These are phyloP conservation scores for Phytopythium cucurbitacearum DNA, from an alignment of 352 stramenopile species.

Conservation along the genomic window DNA sequence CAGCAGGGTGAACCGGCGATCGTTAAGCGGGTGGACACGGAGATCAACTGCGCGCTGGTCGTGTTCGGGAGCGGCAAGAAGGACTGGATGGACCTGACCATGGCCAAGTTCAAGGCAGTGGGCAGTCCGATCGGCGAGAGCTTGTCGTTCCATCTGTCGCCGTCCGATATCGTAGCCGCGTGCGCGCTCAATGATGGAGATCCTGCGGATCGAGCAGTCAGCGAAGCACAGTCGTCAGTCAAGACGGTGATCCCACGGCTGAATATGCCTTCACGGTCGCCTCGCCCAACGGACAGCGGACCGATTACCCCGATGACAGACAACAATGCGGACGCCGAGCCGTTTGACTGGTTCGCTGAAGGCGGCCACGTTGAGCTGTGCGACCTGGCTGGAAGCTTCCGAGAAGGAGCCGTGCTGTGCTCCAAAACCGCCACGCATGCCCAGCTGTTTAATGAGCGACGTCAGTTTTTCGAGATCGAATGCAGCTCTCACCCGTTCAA, in stretches of 20 bases:
- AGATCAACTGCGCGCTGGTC: conserved; percentile 54
- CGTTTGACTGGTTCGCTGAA: conserved; percentile 56
- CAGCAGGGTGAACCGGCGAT: conserved; percentile 18
- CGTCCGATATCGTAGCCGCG: no score
- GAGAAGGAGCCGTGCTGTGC: conserved; percentile 49
- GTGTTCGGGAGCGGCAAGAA: conserved; percentile 38
- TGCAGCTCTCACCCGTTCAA: conserved; percentile 36
- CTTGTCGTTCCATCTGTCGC: no score
- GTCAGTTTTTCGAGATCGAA: conserved; percentile 45
- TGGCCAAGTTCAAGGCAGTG: conserved; percentile 37
- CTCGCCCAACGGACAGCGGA: not conserved
- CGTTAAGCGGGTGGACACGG: conserved; percentile 44
- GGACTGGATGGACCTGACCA: conserved; percentile 49
- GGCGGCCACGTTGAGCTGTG: conserved; percentile 47
- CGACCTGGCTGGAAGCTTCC: conserved; percentile 21
- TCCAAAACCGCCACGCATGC: conserved; percentile 27
- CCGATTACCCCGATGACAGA: not conserved
- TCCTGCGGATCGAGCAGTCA: conserved; percentile 3
- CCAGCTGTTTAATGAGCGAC: conserved; percentile 49
- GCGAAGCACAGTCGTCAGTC: not conserved
- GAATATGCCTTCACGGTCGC: not conserved
- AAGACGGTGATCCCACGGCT: conserved; percentile 1
- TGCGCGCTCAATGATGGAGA: no score
- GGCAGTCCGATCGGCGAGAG: conserved; percentile 1
- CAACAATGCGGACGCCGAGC: conserved; percentile 6